These are phyloP conservation scores for Aspergillus steynii DNA, from an alignment of 495 filamentous ascomycete genomes.

Conservation along the genomic window DNA sequence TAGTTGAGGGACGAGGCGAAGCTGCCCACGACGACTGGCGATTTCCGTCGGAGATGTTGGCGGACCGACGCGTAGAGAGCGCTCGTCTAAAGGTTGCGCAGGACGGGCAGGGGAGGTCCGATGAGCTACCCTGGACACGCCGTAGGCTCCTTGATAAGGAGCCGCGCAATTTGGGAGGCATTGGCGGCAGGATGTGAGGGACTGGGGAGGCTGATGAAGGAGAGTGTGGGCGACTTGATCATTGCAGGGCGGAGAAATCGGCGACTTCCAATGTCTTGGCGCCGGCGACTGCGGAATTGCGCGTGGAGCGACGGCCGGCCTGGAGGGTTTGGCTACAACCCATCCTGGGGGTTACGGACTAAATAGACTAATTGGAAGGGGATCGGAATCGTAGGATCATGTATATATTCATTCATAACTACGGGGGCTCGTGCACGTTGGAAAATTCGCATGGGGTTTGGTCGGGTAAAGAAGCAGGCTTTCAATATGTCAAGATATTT, in stretches of 20 bases:
- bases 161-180: slow-evolving; percentile 45
- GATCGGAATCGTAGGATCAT: neutral
- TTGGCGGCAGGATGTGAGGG: slow-evolving; percentile 21
- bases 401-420: neutral
- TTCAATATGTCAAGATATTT: slow-evolving; percentile 9
- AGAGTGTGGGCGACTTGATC: slow-evolving; percentile 5
- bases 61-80: slow-evolving; percentile 32
- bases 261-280: slow-evolving; percentile 19
- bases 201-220: slow-evolving; percentile 3
- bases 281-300: slow-evolving; percentile 3
- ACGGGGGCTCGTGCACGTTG: neutral
- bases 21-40: slow-evolving; percentile 3
- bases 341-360: too few relatives aligned
- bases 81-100: slow-evolving; percentile 38
- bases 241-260: slow-evolving; percentile 15
- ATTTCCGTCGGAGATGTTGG: slow-evolving; percentile 8
- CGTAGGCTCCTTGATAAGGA: slow-evolving; percentile 39
- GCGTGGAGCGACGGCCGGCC: too few relatives aligned
- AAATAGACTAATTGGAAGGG: too few relatives aligned
- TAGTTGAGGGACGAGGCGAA: slow-evolving; percentile 20
- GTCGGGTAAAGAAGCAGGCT: neutral
- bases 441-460: neutral
- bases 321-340: too few relatives aligned
- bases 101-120: slow-evolving; percentile 41
- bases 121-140: slow-evolving; percentile 23